These are phyloP conservation scores for Chaetoceros muelleri DNA, from an alignment of 108 stramenopile species.

Conservation along the genomic window DNA sequence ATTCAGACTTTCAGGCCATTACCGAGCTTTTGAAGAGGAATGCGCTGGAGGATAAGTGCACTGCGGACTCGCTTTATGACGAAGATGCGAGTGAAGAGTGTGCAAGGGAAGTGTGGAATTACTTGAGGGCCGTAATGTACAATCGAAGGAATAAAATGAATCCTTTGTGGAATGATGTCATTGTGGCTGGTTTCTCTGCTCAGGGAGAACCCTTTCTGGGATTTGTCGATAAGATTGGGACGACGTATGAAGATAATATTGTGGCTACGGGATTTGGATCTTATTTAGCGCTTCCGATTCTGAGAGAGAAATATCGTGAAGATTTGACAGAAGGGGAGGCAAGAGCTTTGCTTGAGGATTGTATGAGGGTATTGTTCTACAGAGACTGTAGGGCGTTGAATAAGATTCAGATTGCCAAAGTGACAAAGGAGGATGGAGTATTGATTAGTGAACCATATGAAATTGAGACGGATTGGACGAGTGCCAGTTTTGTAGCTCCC, in stretches of 20 bases:
- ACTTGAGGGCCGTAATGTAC: conserved; percentile 93
- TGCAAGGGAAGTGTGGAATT: conserved; percentile 70
- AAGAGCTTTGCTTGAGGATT: conserved; percentile 91
- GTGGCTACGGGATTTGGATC: conserved; percentile 96
- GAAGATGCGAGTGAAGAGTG: conserved; percentile 35
- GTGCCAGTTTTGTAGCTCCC: conserved; percentile 48
- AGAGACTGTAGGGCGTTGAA: conserved; percentile 91
- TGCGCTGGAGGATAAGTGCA: conserved; percentile 58
- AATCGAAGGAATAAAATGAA: conserved; percentile 90
- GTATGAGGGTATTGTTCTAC: conserved; percentile 95
- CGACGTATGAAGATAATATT: conserved; percentile 88
- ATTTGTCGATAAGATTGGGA: conserved; percentile 93
- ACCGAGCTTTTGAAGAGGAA: conserved; percentile 57
- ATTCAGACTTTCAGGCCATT: conserved; percentile 90
- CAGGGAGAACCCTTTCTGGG: conserved; percentile 78
- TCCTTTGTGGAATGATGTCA: conserved; percentile 97
- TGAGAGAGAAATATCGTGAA: conserved; percentile 86
- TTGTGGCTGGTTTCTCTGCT: conserved; percentile 75
- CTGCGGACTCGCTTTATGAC: conserved; percentile 51
- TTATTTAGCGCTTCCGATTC: conserved; percentile 90
- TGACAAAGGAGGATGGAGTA: conserved; percentile 36
- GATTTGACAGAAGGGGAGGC: conserved; percentile 92
- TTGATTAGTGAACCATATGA: conserved; percentile 85
- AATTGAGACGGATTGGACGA: conserved; percentile 67
- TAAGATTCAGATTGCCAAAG: conserved; percentile 95